Conservation (phyloP, 345 rosid species). For the Bruguiera parviflora region DNA sequence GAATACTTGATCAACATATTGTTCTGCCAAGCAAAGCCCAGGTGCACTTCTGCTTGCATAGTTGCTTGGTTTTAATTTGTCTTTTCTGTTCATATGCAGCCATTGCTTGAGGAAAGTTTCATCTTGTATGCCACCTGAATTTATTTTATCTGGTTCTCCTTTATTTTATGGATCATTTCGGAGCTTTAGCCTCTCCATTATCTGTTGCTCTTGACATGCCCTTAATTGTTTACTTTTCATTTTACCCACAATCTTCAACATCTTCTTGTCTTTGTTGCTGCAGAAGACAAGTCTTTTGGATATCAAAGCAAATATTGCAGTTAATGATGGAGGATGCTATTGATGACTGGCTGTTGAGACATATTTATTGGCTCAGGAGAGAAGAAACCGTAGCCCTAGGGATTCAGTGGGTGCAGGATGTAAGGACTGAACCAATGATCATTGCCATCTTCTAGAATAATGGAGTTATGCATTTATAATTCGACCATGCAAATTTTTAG, state of each 20-base stretch:
- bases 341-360: constrained; percentile 93
- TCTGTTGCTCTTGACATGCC: not conserved
- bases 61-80: not conserved
- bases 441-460: not conserved
- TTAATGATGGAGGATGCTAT: constrained; percentile 97
- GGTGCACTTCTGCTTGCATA: constrained; percentile 1
- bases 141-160: not conserved
- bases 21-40: not conserved
- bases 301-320: constrained; percentile 92
- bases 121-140: not conserved
- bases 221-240: constrained; percentile 1
- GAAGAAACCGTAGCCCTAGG: constrained; percentile 81
- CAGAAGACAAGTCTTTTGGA: constrained; percentile 99
- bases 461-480: not conserved
- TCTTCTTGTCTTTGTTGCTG: constrained; percentile 20
- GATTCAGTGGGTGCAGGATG: constrained; percentile 89
- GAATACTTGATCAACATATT: not conserved
- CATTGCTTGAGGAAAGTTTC: not conserved
- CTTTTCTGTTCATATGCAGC: not conserved
- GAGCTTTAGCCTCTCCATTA: constrained; percentile 4
- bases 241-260: not conserved
- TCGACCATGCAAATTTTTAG: too few relatives aligned
- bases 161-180: not conserved
- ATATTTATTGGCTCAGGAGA: constrained; percentile 71
- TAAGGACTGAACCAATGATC: constrained; percentile 39